Conservation (phyloP, 768 basidiomycete species). For the Tulasnella sp. region DNA sequence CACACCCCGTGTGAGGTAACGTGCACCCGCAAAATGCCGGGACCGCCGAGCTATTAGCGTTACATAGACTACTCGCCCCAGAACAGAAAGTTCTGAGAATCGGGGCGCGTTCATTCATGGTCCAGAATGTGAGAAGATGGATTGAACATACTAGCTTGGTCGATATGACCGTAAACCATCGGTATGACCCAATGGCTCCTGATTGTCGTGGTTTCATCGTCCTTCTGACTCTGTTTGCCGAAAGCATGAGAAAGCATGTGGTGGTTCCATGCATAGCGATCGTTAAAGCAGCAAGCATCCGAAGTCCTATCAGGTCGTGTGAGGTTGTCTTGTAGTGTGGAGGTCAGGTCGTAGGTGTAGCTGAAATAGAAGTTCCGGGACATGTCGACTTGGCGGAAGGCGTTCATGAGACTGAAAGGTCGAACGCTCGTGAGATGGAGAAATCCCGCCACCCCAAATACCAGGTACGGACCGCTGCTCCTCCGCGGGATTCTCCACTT, state of each 20-base stretch:
- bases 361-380: constrained; percentile 99
- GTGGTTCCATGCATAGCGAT: constrained; percentile 93
- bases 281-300: constrained; percentile 65
- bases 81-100: constrained; percentile 82
- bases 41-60: constrained; percentile 94
- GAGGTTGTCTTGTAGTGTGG: constrained; percentile 90
- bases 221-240: constrained; percentile 39
- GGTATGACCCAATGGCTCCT: constrained; percentile 84
- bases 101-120: background rate
- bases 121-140: background rate
- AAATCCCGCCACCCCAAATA: background rate
- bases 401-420: constrained; percentile 59
- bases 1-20: constrained; percentile 90
- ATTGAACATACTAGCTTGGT: constrained; percentile 83
- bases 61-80: constrained; percentile 85
- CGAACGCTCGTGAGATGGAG: background rate
- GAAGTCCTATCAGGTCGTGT: constrained; percentile 47
- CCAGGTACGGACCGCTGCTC: constrained; percentile 56
- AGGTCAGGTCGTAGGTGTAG: constrained; percentile 95
- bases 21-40: constrained; percentile 90
- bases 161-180: constrained; percentile 91
- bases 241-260: constrained; percentile 76
- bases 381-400: constrained; percentile 96
- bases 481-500: constrained; percentile 80
- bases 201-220: constrained; percentile 33